phyloP scores from a whole-genome alignment of 257 asterid species.

The Catharanthus roseus region DNA sequence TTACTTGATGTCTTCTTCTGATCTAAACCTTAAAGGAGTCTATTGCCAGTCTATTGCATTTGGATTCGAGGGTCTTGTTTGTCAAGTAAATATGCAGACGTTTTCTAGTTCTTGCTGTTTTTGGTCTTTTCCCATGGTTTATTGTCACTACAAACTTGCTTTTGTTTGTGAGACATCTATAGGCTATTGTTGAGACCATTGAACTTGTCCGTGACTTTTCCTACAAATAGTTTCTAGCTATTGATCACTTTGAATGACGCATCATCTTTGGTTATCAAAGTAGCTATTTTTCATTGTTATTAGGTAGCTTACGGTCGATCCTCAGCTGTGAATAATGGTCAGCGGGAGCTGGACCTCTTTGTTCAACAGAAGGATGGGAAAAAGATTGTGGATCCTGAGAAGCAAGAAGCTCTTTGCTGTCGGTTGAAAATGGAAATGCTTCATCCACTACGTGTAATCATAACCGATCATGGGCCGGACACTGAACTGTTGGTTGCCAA shows the following conservation, averaged over 20 bases:
- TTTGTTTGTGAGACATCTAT: too few species aligned
- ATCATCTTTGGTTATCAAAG: background rate
- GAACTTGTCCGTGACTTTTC: background rate
- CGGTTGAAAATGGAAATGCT: constrained; percentile 66
- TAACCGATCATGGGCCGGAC: constrained; percentile 74
- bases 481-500: constrained; percentile 80
- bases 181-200: background rate
- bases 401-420: constrained; percentile 58
- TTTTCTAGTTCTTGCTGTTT: background rate
- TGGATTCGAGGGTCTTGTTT: background rate
- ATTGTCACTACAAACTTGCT: too few species aligned
- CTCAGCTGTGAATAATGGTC: constrained; percentile 50
- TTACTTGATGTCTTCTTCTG: background rate
- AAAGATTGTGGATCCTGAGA: constrained; percentile 75
- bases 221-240: background rate
- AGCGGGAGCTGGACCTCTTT: constrained; percentile 71
- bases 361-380: constrained; percentile 60
- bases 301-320: constrained; percentile 76
- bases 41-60: background rate
- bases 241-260: background rate
- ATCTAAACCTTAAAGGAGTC: background rate
- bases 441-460: constrained; percentile 72
- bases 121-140: background rate
- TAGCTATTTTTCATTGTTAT: constrained; percentile 6
- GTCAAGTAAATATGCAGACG: background rate